These are phyloP conservation scores for Exserohilum rostratum DNA, from an alignment of 2,329 filamentous ascomycete genomes.

Conservation along the genomic window DNA sequence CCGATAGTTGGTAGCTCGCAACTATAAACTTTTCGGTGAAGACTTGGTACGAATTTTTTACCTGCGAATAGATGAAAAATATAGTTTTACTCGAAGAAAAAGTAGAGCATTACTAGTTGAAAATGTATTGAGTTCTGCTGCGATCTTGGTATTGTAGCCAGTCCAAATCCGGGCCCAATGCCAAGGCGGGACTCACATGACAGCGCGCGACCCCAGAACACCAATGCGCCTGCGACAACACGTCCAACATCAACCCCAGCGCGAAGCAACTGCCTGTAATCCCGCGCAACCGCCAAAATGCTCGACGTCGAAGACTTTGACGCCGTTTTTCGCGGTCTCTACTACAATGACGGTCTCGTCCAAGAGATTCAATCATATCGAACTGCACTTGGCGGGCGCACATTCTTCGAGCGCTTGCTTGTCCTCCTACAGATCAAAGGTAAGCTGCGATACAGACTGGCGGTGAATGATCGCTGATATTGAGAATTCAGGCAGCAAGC, in stretches of 20 bases:
- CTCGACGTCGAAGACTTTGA: constrained; percentile 71
- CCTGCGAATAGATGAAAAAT: too few relatives aligned
- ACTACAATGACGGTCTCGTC: constrained; percentile 35
- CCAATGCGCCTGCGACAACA: constrained; percentile 16
- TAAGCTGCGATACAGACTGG: constrained; percentile 44
- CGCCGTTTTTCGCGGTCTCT: constrained; percentile 63
- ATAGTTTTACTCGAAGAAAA: too few relatives aligned
- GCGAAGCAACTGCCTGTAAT: constrained; percentile 7
- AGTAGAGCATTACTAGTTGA: too few relatives aligned
- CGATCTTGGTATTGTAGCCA: too few relatives aligned
- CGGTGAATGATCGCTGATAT: not conserved
- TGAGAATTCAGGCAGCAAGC: constrained; percentile 58
- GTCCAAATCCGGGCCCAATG: not conserved
- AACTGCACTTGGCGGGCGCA: constrained; percentile 69
- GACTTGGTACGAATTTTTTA: too few relatives aligned
- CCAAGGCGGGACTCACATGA: constrained; percentile 17
- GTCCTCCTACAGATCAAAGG: constrained; percentile 73
- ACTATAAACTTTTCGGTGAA: too few relatives aligned
- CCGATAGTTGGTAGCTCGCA: too few relatives aligned
- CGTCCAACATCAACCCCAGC: constrained; percentile 13
- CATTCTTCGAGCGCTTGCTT: constrained; percentile 82
- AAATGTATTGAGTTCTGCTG: too few relatives aligned
- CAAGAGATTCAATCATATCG: constrained; percentile 71
- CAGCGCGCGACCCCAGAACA: constrained; percentile 14
- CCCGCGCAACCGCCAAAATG: constrained; percentile 50